phyloP scores from a whole-genome alignment of 352 stramenopile species.

The Phytophthora multivora region DNA sequence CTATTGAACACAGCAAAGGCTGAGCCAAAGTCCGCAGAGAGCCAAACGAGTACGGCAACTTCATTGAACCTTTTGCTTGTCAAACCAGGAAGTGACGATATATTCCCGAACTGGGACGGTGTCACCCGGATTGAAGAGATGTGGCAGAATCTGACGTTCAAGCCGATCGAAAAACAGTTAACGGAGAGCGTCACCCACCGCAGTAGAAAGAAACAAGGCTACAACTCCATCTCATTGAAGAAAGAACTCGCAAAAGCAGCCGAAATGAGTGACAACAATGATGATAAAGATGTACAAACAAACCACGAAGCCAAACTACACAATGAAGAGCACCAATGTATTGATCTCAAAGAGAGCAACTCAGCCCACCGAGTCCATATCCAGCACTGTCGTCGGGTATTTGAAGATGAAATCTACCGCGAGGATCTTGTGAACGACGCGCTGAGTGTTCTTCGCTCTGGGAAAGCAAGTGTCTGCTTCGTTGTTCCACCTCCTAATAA shows the following conservation, averaged over 20 bases:
- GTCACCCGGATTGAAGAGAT: slow-evolving; percentile 58
- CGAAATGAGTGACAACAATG: not conserved
- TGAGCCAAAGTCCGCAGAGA: not conserved
- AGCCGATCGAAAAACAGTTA: slow-evolving; percentile 26
- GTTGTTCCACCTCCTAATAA: slow-evolving; percentile 21
- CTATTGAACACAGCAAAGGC: slow-evolving; percentile 9
- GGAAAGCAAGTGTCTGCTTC: slow-evolving; percentile 34
- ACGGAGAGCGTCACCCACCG: not conserved
- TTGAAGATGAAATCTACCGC: slow-evolving; percentile 56
- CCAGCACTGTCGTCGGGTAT: slow-evolving; percentile 43
- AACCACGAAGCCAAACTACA: not conserved
- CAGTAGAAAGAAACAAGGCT: slow-evolving; percentile 15
- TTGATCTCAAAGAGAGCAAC: too few relatives aligned
- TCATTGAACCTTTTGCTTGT: not conserved
- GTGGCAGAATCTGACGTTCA: slow-evolving; percentile 57
- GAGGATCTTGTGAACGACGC: slow-evolving; percentile 47
- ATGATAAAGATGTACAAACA: too few relatives aligned
- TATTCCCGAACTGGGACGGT: slow-evolving; percentile 20
- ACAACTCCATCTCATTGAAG: slow-evolving; percentile 52
- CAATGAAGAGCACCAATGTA: not conserved
- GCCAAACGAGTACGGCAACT: not conserved
- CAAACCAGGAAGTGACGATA: not conserved
- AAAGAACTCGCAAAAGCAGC: slow-evolving; percentile 5
- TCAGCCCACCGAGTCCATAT: slow-evolving; percentile 39
- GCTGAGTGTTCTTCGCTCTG: slow-evolving; percentile 18